These are phyloP conservation scores for Herpetospermum pedunculosum DNA, from an alignment of 306 rosid genomes.

Conservation along the genomic window DNA sequence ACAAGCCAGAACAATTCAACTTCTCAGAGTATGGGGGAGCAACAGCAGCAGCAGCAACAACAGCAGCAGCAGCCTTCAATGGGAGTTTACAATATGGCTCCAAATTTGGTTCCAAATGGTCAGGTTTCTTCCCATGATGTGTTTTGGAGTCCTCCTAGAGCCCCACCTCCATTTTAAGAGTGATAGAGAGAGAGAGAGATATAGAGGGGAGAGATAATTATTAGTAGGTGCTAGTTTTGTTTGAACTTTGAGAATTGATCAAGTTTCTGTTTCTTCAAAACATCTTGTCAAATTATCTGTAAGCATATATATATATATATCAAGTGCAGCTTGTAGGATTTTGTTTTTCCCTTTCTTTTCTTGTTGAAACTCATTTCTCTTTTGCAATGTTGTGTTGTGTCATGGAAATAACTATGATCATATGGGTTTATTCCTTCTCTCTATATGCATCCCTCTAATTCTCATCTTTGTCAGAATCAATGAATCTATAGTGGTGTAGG, in stretches of 20 bases:
- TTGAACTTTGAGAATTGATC: not conserved
- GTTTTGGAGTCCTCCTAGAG: slow-evolving; percentile 53
- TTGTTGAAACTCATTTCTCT: slow-evolving; percentile 4
- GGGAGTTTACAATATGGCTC: slow-evolving; percentile 47
- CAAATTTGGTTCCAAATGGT: slow-evolving; percentile 58
- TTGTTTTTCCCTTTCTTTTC: not conserved
- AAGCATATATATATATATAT: not conserved
- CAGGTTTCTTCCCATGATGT: slow-evolving; percentile 63
- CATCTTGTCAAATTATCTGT: not conserved
- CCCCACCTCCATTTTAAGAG: slow-evolving; percentile 48
- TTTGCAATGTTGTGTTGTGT: not conserved
- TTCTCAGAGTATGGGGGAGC: slow-evolving; percentile 33
- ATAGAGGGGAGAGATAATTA: not conserved
- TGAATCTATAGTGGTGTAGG: slow-evolving; percentile 5
- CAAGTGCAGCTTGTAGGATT: not conserved
- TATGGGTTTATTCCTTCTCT: not conserved
- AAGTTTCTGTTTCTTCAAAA: not conserved
- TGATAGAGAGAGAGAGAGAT: not conserved
- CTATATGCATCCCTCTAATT: slow-evolving; percentile 11
- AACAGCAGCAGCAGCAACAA: slow-evolving; percentile 3
- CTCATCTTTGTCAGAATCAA: slow-evolving; percentile 8
- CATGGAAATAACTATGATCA: not conserved
- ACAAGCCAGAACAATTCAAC: slow-evolving; percentile 14
- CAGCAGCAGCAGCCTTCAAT: slow-evolving; percentile 19
- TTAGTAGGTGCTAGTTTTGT: not conserved